Evolutionary conservation across 139 green algal genomes (phyloP).

Genomic region (Micractinium conductrix): DNA sequence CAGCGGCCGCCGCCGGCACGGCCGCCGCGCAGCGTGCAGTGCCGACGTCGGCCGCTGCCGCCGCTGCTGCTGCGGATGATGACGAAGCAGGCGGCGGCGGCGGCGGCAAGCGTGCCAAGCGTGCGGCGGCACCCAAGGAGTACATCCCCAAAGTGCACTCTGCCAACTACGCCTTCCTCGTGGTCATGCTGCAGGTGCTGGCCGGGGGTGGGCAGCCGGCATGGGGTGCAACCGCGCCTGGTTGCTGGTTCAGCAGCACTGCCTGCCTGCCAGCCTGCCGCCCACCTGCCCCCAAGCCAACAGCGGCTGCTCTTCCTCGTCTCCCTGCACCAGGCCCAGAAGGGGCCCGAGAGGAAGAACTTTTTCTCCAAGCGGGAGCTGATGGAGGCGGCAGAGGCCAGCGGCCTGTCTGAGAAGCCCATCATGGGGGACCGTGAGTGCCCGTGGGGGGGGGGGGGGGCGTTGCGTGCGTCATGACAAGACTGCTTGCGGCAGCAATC

Average conservation of each 20-base stretch:
- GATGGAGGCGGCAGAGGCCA: constrained; percentile 60
- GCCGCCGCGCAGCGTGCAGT: not conserved
- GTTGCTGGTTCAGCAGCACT: not conserved
- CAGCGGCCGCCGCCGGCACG: not conserved
- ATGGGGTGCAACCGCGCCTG: not conserved
- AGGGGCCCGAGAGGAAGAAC: constrained; percentile 19
- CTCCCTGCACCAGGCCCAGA: constrained; percentile 26
- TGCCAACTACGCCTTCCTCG: constrained; percentile 79
- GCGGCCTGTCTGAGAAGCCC: constrained; percentile 52
- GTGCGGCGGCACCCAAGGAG: constrained; percentile 35
- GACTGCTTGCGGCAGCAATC: too few species aligned
- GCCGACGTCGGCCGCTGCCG: not conserved
- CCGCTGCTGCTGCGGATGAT: not conserved
- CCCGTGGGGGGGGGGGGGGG: too few species aligned
- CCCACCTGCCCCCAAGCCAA: too few species aligned
- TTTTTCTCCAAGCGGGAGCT: constrained; percentile 68
- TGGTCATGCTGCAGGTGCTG: constrained; percentile 51
- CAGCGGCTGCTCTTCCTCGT: not conserved
- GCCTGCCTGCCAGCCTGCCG: not conserved
- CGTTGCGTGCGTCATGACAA: too few species aligned
- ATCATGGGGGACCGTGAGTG: constrained; percentile 46
- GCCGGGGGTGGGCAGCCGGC: not conserved
- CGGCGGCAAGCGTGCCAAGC: not conserved
- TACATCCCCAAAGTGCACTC: constrained; percentile 69
- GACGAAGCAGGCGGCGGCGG: not conserved